phyloP scores from a whole-genome alignment of 352 stramenopile genomes.

The Globisporangium okanoganense region DNA sequence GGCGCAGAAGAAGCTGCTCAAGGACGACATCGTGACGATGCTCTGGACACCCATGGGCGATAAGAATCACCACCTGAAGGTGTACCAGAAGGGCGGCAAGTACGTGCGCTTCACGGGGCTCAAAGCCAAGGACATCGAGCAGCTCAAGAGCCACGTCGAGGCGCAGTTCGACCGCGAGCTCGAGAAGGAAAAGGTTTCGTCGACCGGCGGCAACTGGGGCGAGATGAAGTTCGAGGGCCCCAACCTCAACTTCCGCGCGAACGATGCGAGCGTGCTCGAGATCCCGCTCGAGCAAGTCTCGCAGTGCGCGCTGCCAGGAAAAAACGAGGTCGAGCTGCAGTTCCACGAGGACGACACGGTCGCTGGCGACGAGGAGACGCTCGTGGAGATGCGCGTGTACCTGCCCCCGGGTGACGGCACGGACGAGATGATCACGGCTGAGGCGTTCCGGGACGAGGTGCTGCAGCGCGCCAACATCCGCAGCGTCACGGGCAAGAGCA shows the following conservation, averaged over 20 bases:
- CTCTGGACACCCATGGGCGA: constrained; percentile 77
- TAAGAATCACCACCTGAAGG: constrained; percentile 82
- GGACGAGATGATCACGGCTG: constrained; percentile 55
- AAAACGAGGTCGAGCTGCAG: constrained; percentile 99
- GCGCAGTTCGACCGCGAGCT: constrained; percentile 87
- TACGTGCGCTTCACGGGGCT: constrained; percentile 84
- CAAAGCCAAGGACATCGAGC: constrained; percentile 58
- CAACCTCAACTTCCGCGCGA: constrained; percentile 78
- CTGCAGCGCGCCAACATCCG: constrained; percentile 82
- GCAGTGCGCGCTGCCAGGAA: constrained; percentile 92
- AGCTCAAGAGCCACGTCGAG: constrained; percentile 65
- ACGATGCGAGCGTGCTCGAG: constrained; percentile 68
- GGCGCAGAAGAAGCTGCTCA: constrained; percentile 81
- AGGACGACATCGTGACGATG: constrained; percentile 85
- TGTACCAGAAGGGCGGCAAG: constrained; percentile 81
- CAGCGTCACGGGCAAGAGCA: constrained; percentile 94
- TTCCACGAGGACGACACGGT: constrained; percentile 98
- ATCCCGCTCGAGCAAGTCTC: constrained; percentile 75
- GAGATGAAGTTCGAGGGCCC: constrained; percentile 91
- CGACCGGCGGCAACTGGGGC: constrained; percentile 91
- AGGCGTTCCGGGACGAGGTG: constrained; percentile 83
- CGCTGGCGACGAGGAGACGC: constrained; percentile 90
- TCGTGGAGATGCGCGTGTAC: constrained; percentile 97
- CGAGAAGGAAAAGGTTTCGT: constrained; percentile 87
- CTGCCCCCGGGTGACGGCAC: constrained; percentile 77